Evolutionary conservation across 768 basidiomycete genomes (phyloP).

Genomic region (Tulasnella sp.): DNA sequence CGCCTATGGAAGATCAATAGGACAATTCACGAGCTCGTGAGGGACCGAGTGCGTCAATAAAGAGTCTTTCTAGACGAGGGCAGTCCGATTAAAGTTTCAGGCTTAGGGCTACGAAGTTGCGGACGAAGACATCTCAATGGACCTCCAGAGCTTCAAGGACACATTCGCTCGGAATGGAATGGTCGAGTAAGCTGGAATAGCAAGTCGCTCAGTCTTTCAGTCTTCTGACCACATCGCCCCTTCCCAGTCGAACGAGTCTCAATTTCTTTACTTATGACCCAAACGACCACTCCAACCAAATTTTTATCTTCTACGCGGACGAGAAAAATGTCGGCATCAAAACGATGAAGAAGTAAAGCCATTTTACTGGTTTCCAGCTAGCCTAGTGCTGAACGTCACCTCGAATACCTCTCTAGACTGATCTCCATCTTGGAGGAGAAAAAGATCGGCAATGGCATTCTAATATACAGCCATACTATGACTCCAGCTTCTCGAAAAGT

Average conservation of each 20-base stretch:
- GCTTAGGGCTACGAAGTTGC: conserved; percentile 87
- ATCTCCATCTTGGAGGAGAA: conserved; percentile 90
- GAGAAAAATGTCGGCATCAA: conserved; percentile 95
- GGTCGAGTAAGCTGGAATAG: conserved; percentile 72
- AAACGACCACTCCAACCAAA: conserved; percentile 69
- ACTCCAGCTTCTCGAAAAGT: conserved; percentile 97
- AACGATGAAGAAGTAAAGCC: conserved; percentile 91
- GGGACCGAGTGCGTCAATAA: conserved; percentile 73
- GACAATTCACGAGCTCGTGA: conserved; percentile 94
- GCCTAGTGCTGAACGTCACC: background rate
- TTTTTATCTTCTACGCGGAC: conserved; percentile 95
- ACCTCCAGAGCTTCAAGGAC: conserved; percentile 74
- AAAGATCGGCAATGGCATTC: conserved; percentile 84
- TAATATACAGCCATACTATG: conserved; percentile 96
- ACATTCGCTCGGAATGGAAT: conserved; percentile 73
- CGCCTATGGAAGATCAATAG: conserved; percentile 94
- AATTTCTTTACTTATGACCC: conserved; percentile 86
- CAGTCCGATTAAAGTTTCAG: background rate
- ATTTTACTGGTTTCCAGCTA: background rate
- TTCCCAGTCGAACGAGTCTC: conserved; percentile 68
- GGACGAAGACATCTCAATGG: conserved; percentile 91
- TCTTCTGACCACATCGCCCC: background rate
- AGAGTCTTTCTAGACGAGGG: background rate
- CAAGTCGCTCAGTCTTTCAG: background rate
- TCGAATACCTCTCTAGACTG: conserved; percentile 56